Base-by-base conservation (phyloP, 2,329 filamentous ascomycete genomes). In the Botryotinia convoluta region DNA sequence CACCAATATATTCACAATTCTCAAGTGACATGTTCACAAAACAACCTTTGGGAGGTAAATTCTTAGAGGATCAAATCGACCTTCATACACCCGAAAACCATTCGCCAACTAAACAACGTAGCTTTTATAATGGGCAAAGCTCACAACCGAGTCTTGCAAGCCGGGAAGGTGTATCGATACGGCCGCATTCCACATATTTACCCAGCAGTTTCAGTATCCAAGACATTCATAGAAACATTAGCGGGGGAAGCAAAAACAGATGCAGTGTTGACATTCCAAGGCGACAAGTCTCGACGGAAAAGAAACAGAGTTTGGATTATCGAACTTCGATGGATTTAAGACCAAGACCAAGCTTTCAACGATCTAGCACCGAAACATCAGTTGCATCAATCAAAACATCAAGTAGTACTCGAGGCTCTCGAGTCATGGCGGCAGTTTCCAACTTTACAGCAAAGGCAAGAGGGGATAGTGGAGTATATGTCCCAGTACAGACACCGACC, bases 1-100 rank as follows among this genome's bases (percentile, higher is more conserved):
- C 92, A 2, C 94, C 95, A 37, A 94, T 95, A 72, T 97, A 93
- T 86, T 89, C 92, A 22, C 91, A 96, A 79, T 96, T 95, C 80
- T 83, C 84, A 63, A 85, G 82, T 75, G 81, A 81, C 78, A 74
- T 81, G 76, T 77, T 81, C 60, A 69, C 78, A 10, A 78, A 78
- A 63, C 78, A 81, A 83, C 86, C 73, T 83, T 83, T 77, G 37
- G 79, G 77, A 67, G 79, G 78, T 44, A 80, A 80, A 72, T 82
- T 82, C 65, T 73, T 81, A 32, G 79, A 82, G 75, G 80, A 80
- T 62, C 78, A 80, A 63, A 80, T 81, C 70, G 78, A 82, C 71
- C 74, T 77, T 1, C 81, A 81, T 63, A 81, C 80, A 37, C 79
- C 80, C 32, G 74, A 77, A 59, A 74, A 80, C n/a, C 79, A 79